Evolutionary conservation across 495 filamentous ascomycete genomes (phyloP).

Genomic region (Chlorociboria aeruginascens): DNA sequence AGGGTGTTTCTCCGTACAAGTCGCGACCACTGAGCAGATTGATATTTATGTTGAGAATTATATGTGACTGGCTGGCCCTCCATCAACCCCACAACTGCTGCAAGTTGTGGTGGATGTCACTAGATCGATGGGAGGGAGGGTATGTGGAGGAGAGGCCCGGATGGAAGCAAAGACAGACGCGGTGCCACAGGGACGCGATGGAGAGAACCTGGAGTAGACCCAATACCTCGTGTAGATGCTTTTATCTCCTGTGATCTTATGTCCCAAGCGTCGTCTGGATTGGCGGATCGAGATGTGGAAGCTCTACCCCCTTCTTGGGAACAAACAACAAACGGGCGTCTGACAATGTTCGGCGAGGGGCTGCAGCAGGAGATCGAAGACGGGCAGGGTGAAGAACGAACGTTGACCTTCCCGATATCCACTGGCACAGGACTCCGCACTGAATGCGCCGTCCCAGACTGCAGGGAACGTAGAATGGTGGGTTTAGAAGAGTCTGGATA

Average conservation of each 20-base stretch:
- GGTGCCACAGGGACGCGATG: neutral
- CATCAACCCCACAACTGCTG: conserved; percentile 17
- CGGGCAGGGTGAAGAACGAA: neutral
- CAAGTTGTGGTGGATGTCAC: conserved; percentile 3
- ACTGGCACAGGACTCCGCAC: conserved; percentile 9
- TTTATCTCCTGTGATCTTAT: too few relatives aligned
- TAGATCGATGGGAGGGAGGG: neutral
- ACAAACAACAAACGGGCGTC: conserved; percentile 10
- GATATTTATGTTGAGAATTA: conserved; percentile 22
- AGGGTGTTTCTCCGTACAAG: conserved; percentile 19
- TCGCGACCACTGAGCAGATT: conserved; percentile 20
- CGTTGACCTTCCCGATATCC: conserved; percentile 1
- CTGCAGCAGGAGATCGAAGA: neutral
- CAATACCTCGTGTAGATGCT: too few relatives aligned
- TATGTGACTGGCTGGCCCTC: conserved; percentile 17
- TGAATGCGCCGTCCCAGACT: too few relatives aligned
- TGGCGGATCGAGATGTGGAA: neutral
- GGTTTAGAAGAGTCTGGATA: neutral
- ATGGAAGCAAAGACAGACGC: neutral
- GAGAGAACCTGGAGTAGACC: too few relatives aligned
- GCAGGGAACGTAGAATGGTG: neutral
- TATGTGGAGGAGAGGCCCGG: neutral
- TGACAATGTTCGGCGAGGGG: conserved; percentile 7
- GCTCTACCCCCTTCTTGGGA: conserved; percentile 4
- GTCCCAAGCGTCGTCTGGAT: neutral